phyloP scores from a whole-genome alignment of 2,329 filamentous ascomycete species.

The Penicillium digitatum region DNA sequence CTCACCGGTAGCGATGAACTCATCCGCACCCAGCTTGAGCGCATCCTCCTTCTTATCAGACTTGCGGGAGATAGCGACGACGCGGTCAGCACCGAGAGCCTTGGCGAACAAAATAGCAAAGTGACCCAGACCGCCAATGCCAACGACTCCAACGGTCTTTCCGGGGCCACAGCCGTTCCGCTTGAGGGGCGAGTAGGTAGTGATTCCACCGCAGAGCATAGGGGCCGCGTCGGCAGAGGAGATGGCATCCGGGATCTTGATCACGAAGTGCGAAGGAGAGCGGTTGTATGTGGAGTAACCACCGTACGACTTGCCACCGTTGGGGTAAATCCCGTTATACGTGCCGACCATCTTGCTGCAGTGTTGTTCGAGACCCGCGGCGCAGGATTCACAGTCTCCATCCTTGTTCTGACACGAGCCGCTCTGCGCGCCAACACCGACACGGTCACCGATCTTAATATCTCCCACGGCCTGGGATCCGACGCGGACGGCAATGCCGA shows the following conservation, averaged over 20 bases:
- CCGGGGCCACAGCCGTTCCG: conserved; percentile 64
- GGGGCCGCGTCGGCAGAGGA: conserved; percentile 55
- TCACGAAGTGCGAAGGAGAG: conserved; percentile 54
- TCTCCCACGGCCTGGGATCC: conserved; percentile 43
- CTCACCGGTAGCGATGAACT: conserved; percentile 55
- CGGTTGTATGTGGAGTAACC: conserved; percentile 60
- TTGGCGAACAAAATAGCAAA: conserved; percentile 66
- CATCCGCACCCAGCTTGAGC: conserved; percentile 52
- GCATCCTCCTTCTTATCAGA: conserved; percentile 52
- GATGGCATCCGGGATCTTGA: conserved; percentile 53
- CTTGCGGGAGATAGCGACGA: conserved; percentile 54
- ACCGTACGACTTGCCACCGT: conserved; percentile 62
- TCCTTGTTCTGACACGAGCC: conserved; percentile 49
- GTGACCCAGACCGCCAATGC: conserved; percentile 68
- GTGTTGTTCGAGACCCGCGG: conserved; percentile 36
- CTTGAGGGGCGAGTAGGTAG: conserved; percentile 64
- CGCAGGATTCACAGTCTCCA: conserved; percentile 52
- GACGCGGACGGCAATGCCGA: conserved; percentile 56
- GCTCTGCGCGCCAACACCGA: conserved; percentile 58
- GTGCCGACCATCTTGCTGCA: conserved; percentile 29
- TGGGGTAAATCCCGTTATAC: conserved; percentile 31
- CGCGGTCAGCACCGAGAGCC: conserved; percentile 60
- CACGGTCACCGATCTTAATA: conserved; percentile 35
- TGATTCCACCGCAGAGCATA: conserved; percentile 73
- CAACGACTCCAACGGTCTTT: conserved; percentile 66